phyloP scores from a whole-genome alignment of 2,329 filamentous ascomycete species.

The Ophiostoma quercus region DNA sequence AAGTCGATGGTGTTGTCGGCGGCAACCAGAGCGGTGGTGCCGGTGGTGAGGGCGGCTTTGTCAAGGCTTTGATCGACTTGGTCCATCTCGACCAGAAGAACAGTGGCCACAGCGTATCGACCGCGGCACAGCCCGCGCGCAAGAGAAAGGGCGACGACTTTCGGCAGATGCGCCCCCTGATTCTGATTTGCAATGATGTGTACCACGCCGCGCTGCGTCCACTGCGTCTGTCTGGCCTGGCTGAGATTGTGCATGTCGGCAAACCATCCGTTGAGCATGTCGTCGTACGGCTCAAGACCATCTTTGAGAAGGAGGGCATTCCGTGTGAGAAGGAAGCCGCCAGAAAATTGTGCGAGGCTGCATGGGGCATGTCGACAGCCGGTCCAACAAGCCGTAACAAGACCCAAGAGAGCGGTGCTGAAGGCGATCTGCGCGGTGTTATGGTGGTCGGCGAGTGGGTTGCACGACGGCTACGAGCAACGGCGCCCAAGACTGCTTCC shows the following conservation, averaged over 20 bases:
- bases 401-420: slow-evolving; percentile 61
- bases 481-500: slow-evolving; percentile 35
- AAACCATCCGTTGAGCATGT: slow-evolving; percentile 85
- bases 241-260: slow-evolving; percentile 86
- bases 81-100: slow-evolving; percentile 85
- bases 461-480: slow-evolving; percentile 60
- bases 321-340: slow-evolving; percentile 85
- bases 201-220: slow-evolving; percentile 86
- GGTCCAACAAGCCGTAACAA: slow-evolving; percentile 55
- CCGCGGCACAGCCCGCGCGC: slow-evolving; percentile 29
- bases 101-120: slow-evolving; percentile 29
- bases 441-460: slow-evolving; percentile 89
- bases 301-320: slow-evolving; percentile 87
- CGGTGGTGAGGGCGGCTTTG: slow-evolving; percentile 90
- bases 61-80: slow-evolving; percentile 90
- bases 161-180: slow-evolving; percentile 76
- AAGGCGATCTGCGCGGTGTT: slow-evolving; percentile 71
- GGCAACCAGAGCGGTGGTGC: slow-evolving; percentile 74
- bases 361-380: slow-evolving; percentile 73
- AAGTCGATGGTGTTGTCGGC: slow-evolving; percentile 88
- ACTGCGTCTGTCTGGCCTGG: slow-evolving; percentile 74
- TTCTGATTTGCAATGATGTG: slow-evolving; percentile 95
- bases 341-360: slow-evolving; percentile 73
- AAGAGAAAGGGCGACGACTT: slow-evolving; percentile 71
- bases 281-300: slow-evolving; percentile 68